These are phyloP conservation scores for Lachancea nothofagi DNA, from an alignment of 805 yeast species.

Conservation along the genomic window DNA sequence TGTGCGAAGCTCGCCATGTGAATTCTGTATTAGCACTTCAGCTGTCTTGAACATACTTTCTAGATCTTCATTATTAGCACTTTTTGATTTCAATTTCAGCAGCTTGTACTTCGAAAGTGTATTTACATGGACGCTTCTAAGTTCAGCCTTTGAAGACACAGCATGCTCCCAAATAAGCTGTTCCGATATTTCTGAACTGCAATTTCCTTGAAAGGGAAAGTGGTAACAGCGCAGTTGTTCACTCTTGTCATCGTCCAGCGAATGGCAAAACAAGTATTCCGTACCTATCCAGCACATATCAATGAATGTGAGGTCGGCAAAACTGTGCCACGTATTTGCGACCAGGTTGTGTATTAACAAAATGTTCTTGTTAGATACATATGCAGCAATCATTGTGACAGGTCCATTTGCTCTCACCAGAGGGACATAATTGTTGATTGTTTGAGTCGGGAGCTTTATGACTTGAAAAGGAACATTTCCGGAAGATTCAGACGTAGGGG, in stretches of 20 bases:
- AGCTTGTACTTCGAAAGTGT: constrained; percentile 20
- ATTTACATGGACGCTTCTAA: constrained; percentile 21
- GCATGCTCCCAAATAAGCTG: constrained; percentile 27
- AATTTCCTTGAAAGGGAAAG: constrained; percentile 20
- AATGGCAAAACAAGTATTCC: constrained; percentile 27
- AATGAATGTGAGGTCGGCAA: constrained; percentile 20
- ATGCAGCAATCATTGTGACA: constrained; percentile 24
- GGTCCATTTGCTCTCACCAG: constrained; percentile 22
- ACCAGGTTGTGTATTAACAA: constrained; percentile 27
- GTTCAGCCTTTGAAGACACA: constrained; percentile 14
- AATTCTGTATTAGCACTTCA: constrained; percentile 22
- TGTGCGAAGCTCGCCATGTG: constrained; percentile 14
- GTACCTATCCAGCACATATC: constrained; percentile 32
- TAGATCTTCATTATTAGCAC: constrained; percentile 8
- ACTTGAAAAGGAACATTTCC: constrained; percentile 21
- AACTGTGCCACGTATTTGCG: constrained; percentile 28
- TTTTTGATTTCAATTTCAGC: constrained; percentile 19
- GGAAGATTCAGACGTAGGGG: constrained; percentile 23
- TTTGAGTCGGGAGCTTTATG: constrained; percentile 29
- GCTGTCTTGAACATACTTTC: constrained; percentile 27
- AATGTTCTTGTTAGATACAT: constrained; percentile 30
- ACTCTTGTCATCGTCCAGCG: constrained; percentile 20
- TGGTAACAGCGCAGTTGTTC: constrained; percentile 22
- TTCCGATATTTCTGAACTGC: constrained; percentile 15
- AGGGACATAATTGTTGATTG: constrained; percentile 27